Percentiles rank a stretch among this genome's conserved stretches.
These are phyloP conservation scores for Eragrostis nindensis DNA, from an alignment of 176 grass and related monocot species.

Conservation along the genomic window DNA sequence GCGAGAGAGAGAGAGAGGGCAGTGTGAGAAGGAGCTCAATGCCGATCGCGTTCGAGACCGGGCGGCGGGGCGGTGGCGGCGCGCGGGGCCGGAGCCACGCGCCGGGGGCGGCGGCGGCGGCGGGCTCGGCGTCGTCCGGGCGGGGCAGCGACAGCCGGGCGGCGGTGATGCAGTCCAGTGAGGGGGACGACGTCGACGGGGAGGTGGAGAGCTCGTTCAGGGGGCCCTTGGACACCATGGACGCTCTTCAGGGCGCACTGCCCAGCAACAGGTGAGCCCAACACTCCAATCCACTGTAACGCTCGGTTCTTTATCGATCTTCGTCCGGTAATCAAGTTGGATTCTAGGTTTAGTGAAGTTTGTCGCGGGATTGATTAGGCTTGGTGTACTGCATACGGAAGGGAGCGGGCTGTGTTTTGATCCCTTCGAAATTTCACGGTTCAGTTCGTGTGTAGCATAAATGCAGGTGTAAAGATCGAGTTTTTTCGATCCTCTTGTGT, in stretches of 20 bases:
- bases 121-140: conserved; percentile 51
- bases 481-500: not conserved
- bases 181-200: conserved; percentile 51
- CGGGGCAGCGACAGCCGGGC: conserved; percentile 55
- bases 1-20: not conserved
- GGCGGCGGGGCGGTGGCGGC: conserved; percentile 10
- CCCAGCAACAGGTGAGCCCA: conserved; percentile 57
- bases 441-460: not conserved
- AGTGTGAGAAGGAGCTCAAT: conserved; percentile 20
- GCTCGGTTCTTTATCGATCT: conserved; percentile 9
- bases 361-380: not conserved
- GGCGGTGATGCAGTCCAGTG: conserved; percentile 31
- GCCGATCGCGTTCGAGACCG: conserved; percentile 57
- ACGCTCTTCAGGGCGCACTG: conserved; percentile 72
- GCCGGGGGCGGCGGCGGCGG: not conserved
- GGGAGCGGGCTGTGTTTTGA: not conserved
- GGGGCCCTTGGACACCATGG: conserved; percentile 80
- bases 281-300: not conserved
- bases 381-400: not conserved
- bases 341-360: not conserved
- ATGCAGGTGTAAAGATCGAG: not conserved
- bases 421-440: not conserved
- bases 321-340: conserved; percentile 2
- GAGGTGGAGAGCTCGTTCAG: conserved; percentile 79
- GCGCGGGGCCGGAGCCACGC: not conserved